phyloP scores from a whole-genome alignment of 2,329 filamentous ascomycete genomes.

The Coniella lustricola region DNA sequence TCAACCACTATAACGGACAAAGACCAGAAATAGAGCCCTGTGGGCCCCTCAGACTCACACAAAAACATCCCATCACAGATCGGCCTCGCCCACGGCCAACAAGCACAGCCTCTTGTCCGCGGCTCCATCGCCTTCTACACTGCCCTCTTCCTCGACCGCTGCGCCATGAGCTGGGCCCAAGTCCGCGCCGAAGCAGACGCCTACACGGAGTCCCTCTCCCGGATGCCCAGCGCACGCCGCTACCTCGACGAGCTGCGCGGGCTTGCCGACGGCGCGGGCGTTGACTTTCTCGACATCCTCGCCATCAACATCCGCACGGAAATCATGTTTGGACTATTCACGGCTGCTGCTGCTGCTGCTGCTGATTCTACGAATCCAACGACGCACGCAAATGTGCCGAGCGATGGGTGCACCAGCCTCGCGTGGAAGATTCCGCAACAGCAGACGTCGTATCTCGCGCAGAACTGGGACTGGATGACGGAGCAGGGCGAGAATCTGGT shows the following conservation, averaged over 20 bases:
- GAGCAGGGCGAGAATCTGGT: conserved; percentile 12
- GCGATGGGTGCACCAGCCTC: conserved; percentile 16
- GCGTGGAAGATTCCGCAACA: no score
- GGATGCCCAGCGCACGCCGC: neutral
- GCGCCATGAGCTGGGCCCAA: conserved; percentile 9
- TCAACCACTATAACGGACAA: no score
- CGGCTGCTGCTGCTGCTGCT: no score
- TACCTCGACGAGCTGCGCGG: conserved; percentile 15
- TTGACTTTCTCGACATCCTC: conserved; percentile 11
- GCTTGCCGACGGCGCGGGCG: conserved; percentile 9
- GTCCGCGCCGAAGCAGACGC: conserved; percentile 7
- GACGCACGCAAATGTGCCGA: conserved; percentile 3
- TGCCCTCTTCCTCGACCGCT: conserved; percentile 7
- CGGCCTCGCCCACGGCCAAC: conserved; percentile 10
- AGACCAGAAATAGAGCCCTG: no score
- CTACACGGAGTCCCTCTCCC: conserved; percentile 1
- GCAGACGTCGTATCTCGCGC: conserved; percentile 11
- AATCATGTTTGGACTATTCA: conserved; percentile 15
- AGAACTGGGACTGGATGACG: conserved; percentile 17
- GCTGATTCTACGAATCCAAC: neutral
- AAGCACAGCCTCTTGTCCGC: conserved; percentile 5
- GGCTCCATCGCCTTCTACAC: conserved; percentile 13
- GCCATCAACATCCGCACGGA: conserved; percentile 17
- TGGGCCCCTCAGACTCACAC: no score
- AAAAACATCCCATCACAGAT: conserved; percentile 7